phyloP scores from a whole-genome alignment of 805 yeast species.

The Kregervanrija delftensis region DNA sequence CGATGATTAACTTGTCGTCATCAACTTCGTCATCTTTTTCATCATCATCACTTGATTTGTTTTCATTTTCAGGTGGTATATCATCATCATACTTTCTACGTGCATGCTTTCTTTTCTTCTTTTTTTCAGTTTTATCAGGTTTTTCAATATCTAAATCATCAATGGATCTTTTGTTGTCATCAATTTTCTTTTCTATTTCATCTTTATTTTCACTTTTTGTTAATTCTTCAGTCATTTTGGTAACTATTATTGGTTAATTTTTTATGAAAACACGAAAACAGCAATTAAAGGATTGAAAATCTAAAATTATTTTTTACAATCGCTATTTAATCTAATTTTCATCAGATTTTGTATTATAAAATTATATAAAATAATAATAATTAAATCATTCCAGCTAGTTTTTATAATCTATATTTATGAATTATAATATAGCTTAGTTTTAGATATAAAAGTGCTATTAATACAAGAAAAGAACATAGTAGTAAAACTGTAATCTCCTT shows the following conservation, averaged over 20 bases:
- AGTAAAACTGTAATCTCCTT: no score
- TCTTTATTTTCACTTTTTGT: slow-evolving; percentile 1
- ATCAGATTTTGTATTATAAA: no score
- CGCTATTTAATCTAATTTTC: no score
- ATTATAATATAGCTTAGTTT: no score
- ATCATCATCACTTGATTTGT: slow-evolving; percentile 25
- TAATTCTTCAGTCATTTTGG: background rate
- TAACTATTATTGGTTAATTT: background rate
- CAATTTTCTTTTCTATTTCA: background rate
- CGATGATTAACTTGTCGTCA: slow-evolving; percentile 47
- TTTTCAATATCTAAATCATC: background rate
- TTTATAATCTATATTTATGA: no score
- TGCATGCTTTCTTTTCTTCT: slow-evolving; percentile 17
- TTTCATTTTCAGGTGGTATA: slow-evolving; percentile 15
- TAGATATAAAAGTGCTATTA: no score
- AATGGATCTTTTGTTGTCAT: background rate
- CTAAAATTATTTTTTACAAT: no score
- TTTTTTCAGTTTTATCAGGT: slow-evolving; percentile 6
- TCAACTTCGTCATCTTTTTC: slow-evolving; percentile 37
- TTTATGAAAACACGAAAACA: no score
- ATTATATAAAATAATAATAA: no score
- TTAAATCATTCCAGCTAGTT: no score
- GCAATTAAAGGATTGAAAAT: no score
- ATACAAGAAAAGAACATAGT: no score
- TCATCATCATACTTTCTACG: slow-evolving; percentile 18